phyloP scores from a whole-genome alignment of 768 basidiomycete species.

The Rhodosporidiobolus odoratus region DNA sequence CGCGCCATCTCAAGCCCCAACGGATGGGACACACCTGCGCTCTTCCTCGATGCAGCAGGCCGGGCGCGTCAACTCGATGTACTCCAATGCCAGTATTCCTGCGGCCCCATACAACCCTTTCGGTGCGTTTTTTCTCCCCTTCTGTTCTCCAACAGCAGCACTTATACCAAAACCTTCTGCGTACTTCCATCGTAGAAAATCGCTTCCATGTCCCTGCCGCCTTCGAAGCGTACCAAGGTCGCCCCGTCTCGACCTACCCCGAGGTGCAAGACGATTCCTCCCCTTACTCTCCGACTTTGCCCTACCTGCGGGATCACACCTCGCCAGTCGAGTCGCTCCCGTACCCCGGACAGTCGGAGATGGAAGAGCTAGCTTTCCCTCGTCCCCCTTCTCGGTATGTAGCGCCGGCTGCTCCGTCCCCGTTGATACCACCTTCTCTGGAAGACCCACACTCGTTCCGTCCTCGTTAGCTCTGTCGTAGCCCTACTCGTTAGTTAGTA shows the following conservation, averaged over 20 bases:
- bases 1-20: neutral
- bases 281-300: neutral
- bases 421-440: neutral
- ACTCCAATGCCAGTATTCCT: neutral
- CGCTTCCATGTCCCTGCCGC: neutral
- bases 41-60: neutral
- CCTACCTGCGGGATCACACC: too few species aligned
- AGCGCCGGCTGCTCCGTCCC: neutral
- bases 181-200: neutral
- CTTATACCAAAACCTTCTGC: neutral
- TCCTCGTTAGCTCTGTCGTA: neutral
- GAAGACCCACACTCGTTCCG: neutral
- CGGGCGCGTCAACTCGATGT: neutral
- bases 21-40: neutral
- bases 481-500: neutral
- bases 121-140: neutral
- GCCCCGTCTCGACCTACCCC: neutral
- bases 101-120: neutral
- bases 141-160: too few species aligned
- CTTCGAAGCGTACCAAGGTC: neutral
- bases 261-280: neutral
- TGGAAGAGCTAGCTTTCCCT: too few species aligned
- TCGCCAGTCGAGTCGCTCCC: too few species aligned
- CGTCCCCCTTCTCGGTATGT: neutral
- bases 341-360: neutral